Evolutionary conservation across 192 early-diverging fungal species (phyloP).

Genomic region (Podochytrium sp.): DNA sequence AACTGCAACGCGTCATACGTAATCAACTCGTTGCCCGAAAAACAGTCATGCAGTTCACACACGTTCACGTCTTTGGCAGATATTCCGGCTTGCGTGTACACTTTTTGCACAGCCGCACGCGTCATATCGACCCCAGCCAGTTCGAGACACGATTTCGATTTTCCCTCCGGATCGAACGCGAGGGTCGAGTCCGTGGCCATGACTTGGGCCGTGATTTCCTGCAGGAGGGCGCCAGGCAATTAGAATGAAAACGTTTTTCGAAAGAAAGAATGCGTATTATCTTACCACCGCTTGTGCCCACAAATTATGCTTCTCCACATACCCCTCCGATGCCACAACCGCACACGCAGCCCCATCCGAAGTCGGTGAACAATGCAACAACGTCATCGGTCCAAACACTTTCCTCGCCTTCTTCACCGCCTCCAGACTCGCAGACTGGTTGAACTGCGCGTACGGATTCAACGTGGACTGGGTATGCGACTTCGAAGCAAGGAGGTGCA

Average conservation of each 20-base stretch:
- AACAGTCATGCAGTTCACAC: slow-evolving; percentile 78
- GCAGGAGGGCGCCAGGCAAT: slow-evolving; percentile 51
- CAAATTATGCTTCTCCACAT: slow-evolving; percentile 63
- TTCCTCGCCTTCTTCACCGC: slow-evolving; percentile 63
- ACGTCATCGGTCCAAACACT: slow-evolving; percentile 73
- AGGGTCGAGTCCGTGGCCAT: slow-evolving; percentile 75
- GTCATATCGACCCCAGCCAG: slow-evolving; percentile 68
- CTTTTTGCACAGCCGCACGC: slow-evolving; percentile 59
- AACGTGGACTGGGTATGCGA: slow-evolving; percentile 69
- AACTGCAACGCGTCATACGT: slow-evolving; percentile 77
- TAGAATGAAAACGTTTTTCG: too few species aligned
- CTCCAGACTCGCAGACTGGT: slow-evolving; percentile 39
- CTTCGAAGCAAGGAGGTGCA: slow-evolving; percentile 77
- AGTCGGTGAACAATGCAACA: slow-evolving; percentile 77
- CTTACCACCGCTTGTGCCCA: slow-evolving; percentile 25
- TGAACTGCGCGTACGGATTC: slow-evolving; percentile 78
- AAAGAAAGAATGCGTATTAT: not conserved
- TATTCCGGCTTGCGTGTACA: slow-evolving; percentile 62
- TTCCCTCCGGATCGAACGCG: slow-evolving; percentile 38
- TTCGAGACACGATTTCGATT: slow-evolving; percentile 36
- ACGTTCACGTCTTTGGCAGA: slow-evolving; percentile 65
- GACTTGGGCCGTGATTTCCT: slow-evolving; percentile 68
- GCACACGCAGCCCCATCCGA: slow-evolving; percentile 72
- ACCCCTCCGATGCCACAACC: slow-evolving; percentile 69
- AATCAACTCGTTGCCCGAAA: slow-evolving; percentile 75